These are phyloP conservation scores for Tricholoma terreum DNA, from an alignment of 768 basidiomycete species.

Conservation along the genomic window DNA sequence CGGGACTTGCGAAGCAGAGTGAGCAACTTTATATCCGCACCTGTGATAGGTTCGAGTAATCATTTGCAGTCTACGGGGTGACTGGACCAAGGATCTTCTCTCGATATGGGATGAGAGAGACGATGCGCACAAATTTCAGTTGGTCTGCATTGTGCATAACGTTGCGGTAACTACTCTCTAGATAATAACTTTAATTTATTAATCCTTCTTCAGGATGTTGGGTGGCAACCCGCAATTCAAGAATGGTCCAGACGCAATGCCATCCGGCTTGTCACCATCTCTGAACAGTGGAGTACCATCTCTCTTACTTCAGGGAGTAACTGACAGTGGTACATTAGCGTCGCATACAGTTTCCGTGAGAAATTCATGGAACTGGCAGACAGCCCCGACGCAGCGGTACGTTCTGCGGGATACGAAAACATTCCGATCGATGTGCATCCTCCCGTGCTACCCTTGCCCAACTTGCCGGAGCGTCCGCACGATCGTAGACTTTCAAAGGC, in stretches of 20 bases:
- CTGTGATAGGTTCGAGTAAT: background rate
- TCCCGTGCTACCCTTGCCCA: constrained; percentile 31
- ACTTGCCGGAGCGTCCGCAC: constrained; percentile 19
- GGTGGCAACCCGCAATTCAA: constrained; percentile 30
- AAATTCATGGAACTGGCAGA: constrained; percentile 29
- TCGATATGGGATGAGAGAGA: constrained; percentile 36
- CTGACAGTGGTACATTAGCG: constrained; percentile 16
- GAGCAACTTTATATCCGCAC: constrained; percentile 7
- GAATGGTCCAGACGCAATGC: constrained; percentile 37
- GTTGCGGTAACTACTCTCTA: constrained; percentile 15
- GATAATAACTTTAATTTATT: background rate
- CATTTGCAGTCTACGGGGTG: constrained; percentile 18
- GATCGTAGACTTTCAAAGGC: constrained; percentile 32
- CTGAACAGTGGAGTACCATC: constrained; percentile 33
- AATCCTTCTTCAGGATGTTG: constrained; percentile 15
- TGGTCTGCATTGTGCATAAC: constrained; percentile 43
- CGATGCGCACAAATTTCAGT: constrained; percentile 34
- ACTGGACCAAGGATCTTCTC: constrained; percentile 26
- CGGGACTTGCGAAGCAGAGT: constrained; percentile 48
- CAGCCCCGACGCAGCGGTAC: constrained; percentile 24
- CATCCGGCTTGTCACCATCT: constrained; percentile 36
- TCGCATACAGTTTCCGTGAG: constrained; percentile 27
- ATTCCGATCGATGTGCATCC: constrained; percentile 36
- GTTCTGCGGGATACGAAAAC: constrained; percentile 31
- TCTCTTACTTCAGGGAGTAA: background rate